A percentile compares a stretch with the other conserved stretches of the same genome.
These are phyloP conservation scores for Talaromyces liani DNA, from an alignment of 495 filamentous ascomycete genomes.

Conservation along the genomic window DNA sequence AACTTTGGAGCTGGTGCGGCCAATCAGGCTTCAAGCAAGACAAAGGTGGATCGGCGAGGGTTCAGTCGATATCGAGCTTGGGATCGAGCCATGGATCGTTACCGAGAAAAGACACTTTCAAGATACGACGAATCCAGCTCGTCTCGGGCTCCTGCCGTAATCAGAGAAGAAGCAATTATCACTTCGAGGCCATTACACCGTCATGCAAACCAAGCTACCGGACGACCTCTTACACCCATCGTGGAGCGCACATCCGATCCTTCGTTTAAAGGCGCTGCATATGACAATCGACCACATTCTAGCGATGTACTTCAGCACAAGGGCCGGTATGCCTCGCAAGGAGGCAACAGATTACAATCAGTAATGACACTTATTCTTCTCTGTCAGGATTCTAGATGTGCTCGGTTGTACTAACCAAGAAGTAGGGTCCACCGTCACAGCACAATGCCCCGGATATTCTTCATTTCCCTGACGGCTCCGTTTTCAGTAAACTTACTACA, in stretches of 20 bases:
- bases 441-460: conserved; percentile 12
- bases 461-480: conserved; percentile 12
- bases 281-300: not conserved
- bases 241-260: not conserved
- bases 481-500: conserved; percentile 12
- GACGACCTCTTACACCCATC: not conserved
- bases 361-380: not conserved
- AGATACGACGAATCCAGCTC: not conserved
- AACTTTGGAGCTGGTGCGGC: conserved; percentile 23
- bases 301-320: not conserved
- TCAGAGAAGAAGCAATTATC: not conserved
- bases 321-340: not conserved
- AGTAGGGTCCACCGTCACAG: not conserved
- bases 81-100: conserved; percentile 36
- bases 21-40: conserved; percentile 9
- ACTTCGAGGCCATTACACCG: not conserved
- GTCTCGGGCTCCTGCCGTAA: not conserved
- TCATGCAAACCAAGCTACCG: not conserved
- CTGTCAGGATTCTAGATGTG: not conserved
- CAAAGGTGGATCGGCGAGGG: conserved; percentile 34
- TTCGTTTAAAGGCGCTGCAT: not conserved
- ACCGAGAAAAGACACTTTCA: conserved; percentile 15
- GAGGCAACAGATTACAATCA: not conserved
- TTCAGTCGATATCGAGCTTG: conserved; percentile 43
- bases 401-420: not conserved